Conservation (phyloP, 129 eudicot genomes). For the Artemisia annua region DNA sequence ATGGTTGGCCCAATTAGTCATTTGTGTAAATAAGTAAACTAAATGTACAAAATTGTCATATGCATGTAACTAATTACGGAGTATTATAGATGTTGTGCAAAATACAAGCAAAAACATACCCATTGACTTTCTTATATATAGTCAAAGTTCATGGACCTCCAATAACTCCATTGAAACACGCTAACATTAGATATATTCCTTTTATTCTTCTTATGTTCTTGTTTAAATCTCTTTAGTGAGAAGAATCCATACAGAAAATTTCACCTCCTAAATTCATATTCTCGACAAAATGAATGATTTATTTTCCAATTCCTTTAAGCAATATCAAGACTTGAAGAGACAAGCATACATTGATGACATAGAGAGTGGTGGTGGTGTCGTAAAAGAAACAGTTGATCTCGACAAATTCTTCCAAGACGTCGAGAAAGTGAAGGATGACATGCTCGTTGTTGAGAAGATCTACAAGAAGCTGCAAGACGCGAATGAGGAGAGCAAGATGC, state of each 20-base stretch:
- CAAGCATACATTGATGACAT: conserved; percentile 56
- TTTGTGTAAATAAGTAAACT: neutral
- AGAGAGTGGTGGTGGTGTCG: conserved; percentile 38
- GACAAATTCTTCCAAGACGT: conserved; percentile 72
- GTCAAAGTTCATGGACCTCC: conserved; percentile 37
- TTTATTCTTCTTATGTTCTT: conserved; percentile 45
- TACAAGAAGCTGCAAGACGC: conserved; percentile 66
- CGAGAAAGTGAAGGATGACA: conserved; percentile 69
- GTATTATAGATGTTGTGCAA: neutral
- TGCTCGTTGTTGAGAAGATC: conserved; percentile 60
- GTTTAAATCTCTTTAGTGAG: conserved; percentile 21
- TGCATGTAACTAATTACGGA: too few species aligned
- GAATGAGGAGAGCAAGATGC: conserved; percentile 67
- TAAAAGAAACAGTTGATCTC: conserved; percentile 8
- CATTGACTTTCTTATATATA: conserved; percentile 23
- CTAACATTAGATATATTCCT: conserved; percentile 42
- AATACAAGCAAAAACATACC: conserved; percentile 5
- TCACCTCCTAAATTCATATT: conserved; percentile 14
- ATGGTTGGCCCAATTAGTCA: neutral
- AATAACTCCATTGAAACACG: conserved; percentile 13
- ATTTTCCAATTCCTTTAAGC: conserved; percentile 75
- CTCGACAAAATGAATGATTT: conserved; percentile 72
- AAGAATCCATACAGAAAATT: conserved; percentile 29
- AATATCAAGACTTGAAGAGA: conserved; percentile 51
- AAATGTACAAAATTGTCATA: neutral